Conservation (phyloP, 1,284 basidiomycete genomes). For the Malassezia caprae region DNA sequence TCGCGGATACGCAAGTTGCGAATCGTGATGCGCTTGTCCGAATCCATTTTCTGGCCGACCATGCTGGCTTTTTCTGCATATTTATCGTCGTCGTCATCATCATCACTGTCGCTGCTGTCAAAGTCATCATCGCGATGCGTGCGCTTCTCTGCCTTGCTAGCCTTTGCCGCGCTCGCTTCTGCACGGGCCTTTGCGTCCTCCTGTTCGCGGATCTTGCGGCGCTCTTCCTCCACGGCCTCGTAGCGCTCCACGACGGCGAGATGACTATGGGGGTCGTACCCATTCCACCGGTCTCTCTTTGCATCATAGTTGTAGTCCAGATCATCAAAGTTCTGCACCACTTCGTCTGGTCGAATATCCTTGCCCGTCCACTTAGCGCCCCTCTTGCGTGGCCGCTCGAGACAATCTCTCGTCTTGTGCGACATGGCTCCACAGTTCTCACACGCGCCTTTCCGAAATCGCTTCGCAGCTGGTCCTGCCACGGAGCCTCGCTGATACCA, state of each 20-base stretch:
- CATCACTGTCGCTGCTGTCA: conserved; percentile 77
- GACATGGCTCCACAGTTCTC: conserved; percentile 97
- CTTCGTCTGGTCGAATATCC: conserved; percentile 81
- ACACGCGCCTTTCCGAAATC: conserved; percentile 93
- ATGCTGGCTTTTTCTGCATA: conserved; percentile 95
- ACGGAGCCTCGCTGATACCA: conserved; percentile 88
- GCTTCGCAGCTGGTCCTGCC: conserved; percentile 79
- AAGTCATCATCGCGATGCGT: conserved; percentile 22
- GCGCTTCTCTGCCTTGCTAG: conserved; percentile 63
- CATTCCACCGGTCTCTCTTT: conserved; percentile 97
- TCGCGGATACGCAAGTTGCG: conserved; percentile 96
- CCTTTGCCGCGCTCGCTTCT: conserved; percentile 57
- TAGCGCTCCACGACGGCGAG: conserved; percentile 83
- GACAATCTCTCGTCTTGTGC: conserved; percentile 80
- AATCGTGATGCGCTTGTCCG: conserved; percentile 94
- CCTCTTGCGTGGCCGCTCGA: conserved; percentile 89
- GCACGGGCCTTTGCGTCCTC: conserved; percentile 74
- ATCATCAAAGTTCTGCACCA: conserved; percentile 63
- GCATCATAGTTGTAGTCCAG: conserved; percentile 65
- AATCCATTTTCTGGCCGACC: conserved; percentile 92
- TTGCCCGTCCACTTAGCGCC: conserved; percentile 88
- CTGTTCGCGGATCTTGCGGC: conserved; percentile 81
- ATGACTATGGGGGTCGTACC: conserved; percentile 82
- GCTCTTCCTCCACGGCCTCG: conserved; percentile 70
- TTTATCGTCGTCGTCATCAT: conserved; percentile 47